Percentiles rank a stretch among this genome's conserved stretches.
These are phyloP conservation scores for Populus tomentosa DNA, from an alignment of 441 rosid species.

Conservation along the genomic window DNA sequence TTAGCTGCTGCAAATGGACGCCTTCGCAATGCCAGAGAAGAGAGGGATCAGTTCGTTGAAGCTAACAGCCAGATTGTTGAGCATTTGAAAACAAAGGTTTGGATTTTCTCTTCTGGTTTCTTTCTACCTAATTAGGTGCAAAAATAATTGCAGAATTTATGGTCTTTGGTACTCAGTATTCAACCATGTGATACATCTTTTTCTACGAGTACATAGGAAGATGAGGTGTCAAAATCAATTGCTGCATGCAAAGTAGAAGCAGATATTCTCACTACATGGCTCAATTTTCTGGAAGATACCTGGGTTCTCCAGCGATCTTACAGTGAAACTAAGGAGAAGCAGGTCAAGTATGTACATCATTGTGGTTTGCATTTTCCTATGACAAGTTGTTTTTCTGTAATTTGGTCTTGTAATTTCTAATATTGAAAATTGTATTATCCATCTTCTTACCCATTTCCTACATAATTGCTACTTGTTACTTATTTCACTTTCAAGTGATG, in stretches of 20 bases:
- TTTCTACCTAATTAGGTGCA: not conserved
- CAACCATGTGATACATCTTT: slow-evolving; percentile 14
- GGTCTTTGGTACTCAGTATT: slow-evolving; percentile 14
- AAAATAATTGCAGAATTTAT: not conserved
- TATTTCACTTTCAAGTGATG: slow-evolving; percentile 53
- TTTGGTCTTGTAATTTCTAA: not conserved
- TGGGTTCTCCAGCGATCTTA: slow-evolving; percentile 82
- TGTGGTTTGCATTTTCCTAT: slow-evolving; percentile 16
- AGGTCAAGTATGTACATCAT: slow-evolving; percentile 58
- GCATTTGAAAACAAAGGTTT: slow-evolving; percentile 86
- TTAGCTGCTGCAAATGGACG: slow-evolving; percentile 93
- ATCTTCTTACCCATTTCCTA: not conserved
- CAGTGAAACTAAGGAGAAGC: slow-evolving; percentile 65
- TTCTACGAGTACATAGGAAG: slow-evolving; percentile 57
- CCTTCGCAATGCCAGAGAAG: slow-evolving; percentile 76
- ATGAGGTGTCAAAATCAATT: slow-evolving; percentile 76
- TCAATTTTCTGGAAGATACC: slow-evolving; percentile 90
- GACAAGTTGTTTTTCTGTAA: not conserved
- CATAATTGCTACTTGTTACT: slow-evolving; percentile 21
- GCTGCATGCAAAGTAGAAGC: slow-evolving; percentile 78
- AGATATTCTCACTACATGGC: slow-evolving; percentile 80
- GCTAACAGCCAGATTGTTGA: slow-evolving; percentile 86
- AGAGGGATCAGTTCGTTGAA: slow-evolving; percentile 92
- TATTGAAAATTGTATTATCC: not conserved
- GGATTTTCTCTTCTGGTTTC: slow-evolving; percentile 13